These are phyloP conservation scores for Sugiyamaella valdiviana DNA, from an alignment of 805 yeast species.

Conservation along the genomic window DNA sequence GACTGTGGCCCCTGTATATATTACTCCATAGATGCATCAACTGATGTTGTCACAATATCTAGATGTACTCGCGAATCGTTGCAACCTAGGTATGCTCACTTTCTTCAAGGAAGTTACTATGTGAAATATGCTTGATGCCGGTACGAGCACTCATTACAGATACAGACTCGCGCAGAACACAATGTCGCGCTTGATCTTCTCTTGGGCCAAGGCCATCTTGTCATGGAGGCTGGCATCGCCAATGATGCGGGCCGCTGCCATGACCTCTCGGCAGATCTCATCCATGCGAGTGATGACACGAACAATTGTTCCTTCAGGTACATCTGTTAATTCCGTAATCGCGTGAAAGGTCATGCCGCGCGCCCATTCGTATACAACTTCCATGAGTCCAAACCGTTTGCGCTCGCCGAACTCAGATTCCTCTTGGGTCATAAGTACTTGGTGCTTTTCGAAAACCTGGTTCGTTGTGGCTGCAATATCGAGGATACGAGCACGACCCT, in stretches of 20 bases:
- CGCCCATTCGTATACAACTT: slow-evolving; percentile 98
- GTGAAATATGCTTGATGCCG: not conserved
- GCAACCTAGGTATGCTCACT: too few species aligned
- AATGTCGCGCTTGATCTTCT: slow-evolving; percentile 89
- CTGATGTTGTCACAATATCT: not conserved
- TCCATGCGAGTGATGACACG: slow-evolving; percentile 91
- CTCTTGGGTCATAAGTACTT: slow-evolving; percentile 71
- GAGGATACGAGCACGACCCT: slow-evolving; percentile 51
- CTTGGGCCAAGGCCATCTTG: slow-evolving; percentile 90
- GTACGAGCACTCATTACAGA: slow-evolving; percentile 37
- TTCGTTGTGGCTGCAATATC: slow-evolving; percentile 63
- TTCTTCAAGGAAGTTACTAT: too few species aligned
- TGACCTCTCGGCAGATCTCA: slow-evolving; percentile 91
- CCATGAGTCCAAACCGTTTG: slow-evolving; percentile 82
- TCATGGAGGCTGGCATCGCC: slow-evolving; percentile 88
- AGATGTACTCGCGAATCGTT: not conserved
- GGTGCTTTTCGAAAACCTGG: slow-evolving; percentile 55
- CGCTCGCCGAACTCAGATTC: slow-evolving; percentile 79
- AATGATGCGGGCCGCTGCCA: slow-evolving; percentile 86
- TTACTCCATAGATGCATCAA: slow-evolving; percentile 1
- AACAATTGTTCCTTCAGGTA: slow-evolving; percentile 95
- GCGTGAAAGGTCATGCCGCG: slow-evolving; percentile 87
- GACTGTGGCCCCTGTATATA: not conserved
- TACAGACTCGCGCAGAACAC: slow-evolving; percentile 95
- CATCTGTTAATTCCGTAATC: slow-evolving; percentile 81